These are phyloP conservation scores for Penicillium odoratum DNA, from an alignment of 495 filamentous ascomycete species.

Conservation along the genomic window DNA sequence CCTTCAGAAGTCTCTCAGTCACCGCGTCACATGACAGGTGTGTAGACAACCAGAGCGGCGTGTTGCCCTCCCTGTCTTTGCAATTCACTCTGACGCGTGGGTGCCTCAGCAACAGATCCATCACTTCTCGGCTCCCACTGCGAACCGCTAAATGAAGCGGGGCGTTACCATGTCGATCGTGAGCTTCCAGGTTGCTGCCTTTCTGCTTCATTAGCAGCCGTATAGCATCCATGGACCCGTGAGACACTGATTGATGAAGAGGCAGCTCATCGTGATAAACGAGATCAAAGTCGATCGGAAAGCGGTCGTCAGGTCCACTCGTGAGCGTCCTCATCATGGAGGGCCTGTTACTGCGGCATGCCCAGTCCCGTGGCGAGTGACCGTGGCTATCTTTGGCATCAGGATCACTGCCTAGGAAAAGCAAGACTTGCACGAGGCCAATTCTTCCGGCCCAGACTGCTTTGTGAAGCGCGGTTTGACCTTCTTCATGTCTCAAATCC, in stretches of 20 bases:
- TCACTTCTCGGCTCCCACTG: constrained; percentile 4
- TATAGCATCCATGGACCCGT: constrained; percentile 10
- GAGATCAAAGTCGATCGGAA: background rate
- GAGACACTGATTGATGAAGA: constrained; percentile 12
- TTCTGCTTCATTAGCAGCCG: constrained; percentile 10
- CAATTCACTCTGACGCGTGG: constrained; percentile 4
- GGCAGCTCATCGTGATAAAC: constrained; percentile 10
- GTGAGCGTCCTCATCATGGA: constrained; percentile 5
- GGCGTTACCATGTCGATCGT: constrained; percentile 12
- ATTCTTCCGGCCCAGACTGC: constrained; percentile 10
- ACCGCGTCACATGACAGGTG: constrained; percentile 8
- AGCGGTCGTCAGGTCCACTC: background rate
- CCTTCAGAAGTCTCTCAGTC: constrained; percentile 10
- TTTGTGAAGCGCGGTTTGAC: constrained; percentile 10
- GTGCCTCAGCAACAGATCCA: constrained; percentile 13
- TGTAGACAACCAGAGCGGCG: constrained; percentile 16
- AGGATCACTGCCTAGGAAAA: constrained; percentile 9
- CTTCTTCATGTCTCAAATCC: constrained; percentile 3
- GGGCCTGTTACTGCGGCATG: constrained; percentile 3
- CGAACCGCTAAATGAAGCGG: constrained; percentile 15
- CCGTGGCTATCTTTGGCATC: constrained; percentile 8
- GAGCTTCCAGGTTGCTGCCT: background rate
- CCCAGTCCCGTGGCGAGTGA: constrained; percentile 11
- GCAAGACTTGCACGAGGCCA: constrained; percentile 10
- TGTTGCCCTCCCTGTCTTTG: constrained; percentile 12